Evolutionary conservation across 2,329 filamentous ascomycete genomes (phyloP).

Genomic region (Chaetomiaceae sp.): DNA sequence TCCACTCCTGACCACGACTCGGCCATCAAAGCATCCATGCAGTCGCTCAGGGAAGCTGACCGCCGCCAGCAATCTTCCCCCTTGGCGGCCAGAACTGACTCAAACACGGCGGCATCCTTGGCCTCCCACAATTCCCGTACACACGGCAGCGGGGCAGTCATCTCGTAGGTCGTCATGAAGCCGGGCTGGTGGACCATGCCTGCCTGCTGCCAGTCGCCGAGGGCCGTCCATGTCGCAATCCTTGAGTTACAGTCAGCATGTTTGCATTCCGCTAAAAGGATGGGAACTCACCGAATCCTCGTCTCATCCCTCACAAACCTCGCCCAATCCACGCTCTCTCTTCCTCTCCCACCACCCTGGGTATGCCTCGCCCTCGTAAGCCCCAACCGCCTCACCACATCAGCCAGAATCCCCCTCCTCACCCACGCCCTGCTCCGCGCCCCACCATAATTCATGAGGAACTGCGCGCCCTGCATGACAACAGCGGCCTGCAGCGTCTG

Average conservation of each 20-base stretch:
- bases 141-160: conserved; percentile 27
- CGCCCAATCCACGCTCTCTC: not conserved
- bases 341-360: not conserved
- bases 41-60: conserved; percentile 3
- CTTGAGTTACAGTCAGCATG: conserved; percentile 15
- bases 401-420: conserved; percentile 21
- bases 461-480: conserved; percentile 23
- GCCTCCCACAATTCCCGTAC: conserved; percentile 28
- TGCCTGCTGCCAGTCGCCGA: conserved; percentile 29
- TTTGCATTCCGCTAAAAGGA: not conserved
- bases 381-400: conserved; percentile 3
- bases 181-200: conserved; percentile 27
- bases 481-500: conserved; percentile 28
- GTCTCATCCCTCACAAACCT: conserved; percentile 8
- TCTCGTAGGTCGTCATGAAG: conserved; percentile 23
- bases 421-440: conserved; percentile 16
- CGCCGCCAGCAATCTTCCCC: conserved; percentile 7
- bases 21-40: conserved; percentile 10
- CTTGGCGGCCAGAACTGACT: not conserved
- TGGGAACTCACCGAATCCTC: conserved; percentile 1
- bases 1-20: conserved; percentile 1
- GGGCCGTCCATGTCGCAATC: conserved; percentile 24
- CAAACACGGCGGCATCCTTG: conserved; percentile 20
- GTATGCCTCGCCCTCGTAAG: not conserved
- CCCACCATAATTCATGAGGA: conserved; percentile 20